Evolutionary conservation across 129 eudicot species (phyloP), one percentile per base, ranked within the genome.

Genomic region (Chrysanthemum seticuspe): DNA sequence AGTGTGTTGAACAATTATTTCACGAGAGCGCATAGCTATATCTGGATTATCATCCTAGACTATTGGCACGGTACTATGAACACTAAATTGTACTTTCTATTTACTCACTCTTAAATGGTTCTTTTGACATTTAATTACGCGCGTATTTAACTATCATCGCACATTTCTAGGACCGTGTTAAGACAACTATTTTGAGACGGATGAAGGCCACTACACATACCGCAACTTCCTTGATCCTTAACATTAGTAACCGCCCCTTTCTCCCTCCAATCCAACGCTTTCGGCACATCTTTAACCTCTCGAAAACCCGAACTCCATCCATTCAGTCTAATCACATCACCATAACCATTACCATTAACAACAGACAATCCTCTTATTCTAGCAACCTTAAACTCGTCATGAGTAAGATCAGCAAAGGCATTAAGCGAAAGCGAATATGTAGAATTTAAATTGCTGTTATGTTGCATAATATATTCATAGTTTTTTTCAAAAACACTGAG

Each of bases 211-310:
- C 34, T 54, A 71, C 16, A 36, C 89, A 79, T 86, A 95, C 99
- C 99, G 74, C 99, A 95, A 57, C 85, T 88, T 18, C 94, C 99
- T 75, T 95, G 99, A 85, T 95, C 89, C 73, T 95, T 95, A 52
- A 91, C 97, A 53, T 65, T 71, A 19, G 99, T 86, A 61, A 95
- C 99, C n/a, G 96, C 97, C 18, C 99, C 99, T 67, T 86, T 73
- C 34, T 76, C 73, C 76, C 99, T 86, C 99, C 99, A 95, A 90
- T 91, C 99, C 34, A 91, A 0, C 3, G 90, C 80, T 73, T 80
- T 18, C 25, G 95, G 96, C 53, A 85, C 13, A 55, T 74, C 71
- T 29, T 19, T 15, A 34, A 65, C 51, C 23, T 68, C 65, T 10
- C 34, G 65, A 51, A 74, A 56, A 48, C 51, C 36, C 54, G 55